A percentile compares a stretch with the other conserved stretches of the same genome.
Conservation (phyloP, 768 basidiomycete genomes). For the Pisolithus albus region DNA sequence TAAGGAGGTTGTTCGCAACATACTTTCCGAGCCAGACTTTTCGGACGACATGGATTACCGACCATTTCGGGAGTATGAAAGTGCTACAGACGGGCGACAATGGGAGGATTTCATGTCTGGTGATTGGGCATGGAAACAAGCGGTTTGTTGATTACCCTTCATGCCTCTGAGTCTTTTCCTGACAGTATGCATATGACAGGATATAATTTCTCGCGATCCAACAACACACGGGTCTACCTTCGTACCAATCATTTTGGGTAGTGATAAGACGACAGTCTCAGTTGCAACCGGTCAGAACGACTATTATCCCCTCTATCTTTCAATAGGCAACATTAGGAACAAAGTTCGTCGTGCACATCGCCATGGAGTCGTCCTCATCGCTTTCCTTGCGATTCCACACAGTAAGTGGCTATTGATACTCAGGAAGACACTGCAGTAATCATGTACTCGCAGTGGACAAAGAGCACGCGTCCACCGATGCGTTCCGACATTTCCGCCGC, state of each 20-base stretch:
- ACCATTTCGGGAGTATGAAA: no score
- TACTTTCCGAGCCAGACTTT: no score
- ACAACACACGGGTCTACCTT: slow-evolving; percentile 8
- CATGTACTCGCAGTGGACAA: slow-evolving; percentile 2
- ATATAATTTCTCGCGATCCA: slow-evolving; percentile 12
- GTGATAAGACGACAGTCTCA: slow-evolving; percentile 14
- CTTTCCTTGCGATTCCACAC: slow-evolving; percentile 28
- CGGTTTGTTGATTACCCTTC: not conserved
- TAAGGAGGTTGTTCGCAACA: no score
- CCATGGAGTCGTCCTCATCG: slow-evolving; percentile 5
- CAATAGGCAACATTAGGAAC: slow-evolving; percentile 13
- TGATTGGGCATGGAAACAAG: no score
- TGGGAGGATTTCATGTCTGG: no score
- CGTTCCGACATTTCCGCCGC: slow-evolving; percentile 21
- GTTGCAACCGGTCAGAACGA: slow-evolving; percentile 12
- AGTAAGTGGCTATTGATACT: slow-evolving; percentile 11
- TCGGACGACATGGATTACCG: no score
- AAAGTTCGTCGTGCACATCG: slow-evolving; percentile 6
- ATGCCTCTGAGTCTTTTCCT: no score
- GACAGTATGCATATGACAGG: no score
- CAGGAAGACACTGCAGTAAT: not conserved
- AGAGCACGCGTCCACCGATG: slow-evolving; percentile 5
- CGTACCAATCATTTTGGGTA: slow-evolving; percentile 11
- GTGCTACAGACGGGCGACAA: no score
- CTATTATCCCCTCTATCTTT: slow-evolving; percentile 14